A percentile compares a stretch with the other conserved stretches of the same genome.
phyloP scores from a whole-genome alignment of 2,329 filamentous ascomycete genomes.

The Hymenoscyphus fraxineus region DNA sequence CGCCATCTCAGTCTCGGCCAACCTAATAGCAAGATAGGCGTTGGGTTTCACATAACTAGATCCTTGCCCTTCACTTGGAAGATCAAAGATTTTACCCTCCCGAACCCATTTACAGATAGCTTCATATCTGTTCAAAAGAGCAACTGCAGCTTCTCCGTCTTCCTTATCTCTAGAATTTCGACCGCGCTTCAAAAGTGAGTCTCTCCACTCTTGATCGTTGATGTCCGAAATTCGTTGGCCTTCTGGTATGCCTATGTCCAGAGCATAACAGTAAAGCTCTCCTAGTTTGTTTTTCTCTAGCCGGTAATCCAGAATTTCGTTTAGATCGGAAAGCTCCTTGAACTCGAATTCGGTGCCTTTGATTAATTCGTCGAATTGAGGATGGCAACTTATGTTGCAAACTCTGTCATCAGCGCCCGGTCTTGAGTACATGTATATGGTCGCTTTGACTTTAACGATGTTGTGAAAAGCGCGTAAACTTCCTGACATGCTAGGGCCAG shows the following conservation, averaged over 20 bases:
- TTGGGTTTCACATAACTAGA: not conserved
- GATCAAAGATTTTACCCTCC: not conserved
- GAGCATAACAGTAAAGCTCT: not conserved
- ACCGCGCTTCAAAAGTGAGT: no score
- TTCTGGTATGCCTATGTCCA: not conserved
- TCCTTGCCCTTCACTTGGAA: not conserved
- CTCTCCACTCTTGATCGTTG: not conserved
- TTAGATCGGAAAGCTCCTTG: not conserved
- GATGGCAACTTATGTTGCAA: not conserved
- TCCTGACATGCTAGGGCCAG: not conserved
- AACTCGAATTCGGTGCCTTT: not conserved
- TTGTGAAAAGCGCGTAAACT: not conserved
- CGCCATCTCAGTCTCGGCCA: not conserved
- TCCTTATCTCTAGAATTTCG: not conserved
- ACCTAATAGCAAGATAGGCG: not conserved
- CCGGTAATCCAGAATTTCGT: not conserved
- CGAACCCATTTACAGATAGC: not conserved
- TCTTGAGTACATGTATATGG: not conserved
- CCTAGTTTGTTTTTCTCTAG: not conserved
- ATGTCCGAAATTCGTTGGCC: not conserved
- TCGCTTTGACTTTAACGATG: not conserved
- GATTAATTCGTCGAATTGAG: not conserved
- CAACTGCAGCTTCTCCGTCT: not conserved
- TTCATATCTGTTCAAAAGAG: not conserved
- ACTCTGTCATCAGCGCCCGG: not conserved